Conservation (phyloP, 2,329 filamentous ascomycete species). For the Ophiostoma ulmi region DNA sequence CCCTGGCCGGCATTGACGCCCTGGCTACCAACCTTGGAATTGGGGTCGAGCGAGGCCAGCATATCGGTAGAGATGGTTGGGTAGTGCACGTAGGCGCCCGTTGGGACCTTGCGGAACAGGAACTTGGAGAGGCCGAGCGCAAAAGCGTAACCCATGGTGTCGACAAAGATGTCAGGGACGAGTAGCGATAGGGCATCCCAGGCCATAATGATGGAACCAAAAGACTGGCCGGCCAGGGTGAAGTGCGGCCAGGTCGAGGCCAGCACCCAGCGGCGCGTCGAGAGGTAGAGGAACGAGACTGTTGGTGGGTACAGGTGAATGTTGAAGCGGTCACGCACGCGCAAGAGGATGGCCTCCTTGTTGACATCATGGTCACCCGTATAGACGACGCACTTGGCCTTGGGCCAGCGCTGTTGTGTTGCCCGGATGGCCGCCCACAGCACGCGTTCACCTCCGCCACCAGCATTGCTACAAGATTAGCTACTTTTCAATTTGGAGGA, state of each 20-base stretch:
- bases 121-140: slow-evolving; percentile 75
- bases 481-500: slow-evolving; percentile 21
- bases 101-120: slow-evolving; percentile 75
- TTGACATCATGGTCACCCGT: slow-evolving; percentile 88
- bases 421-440: slow-evolving; percentile 93
- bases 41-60: slow-evolving; percentile 73
- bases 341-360: slow-evolving; percentile 71
- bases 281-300: slow-evolving; percentile 84
- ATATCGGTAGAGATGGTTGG: slow-evolving; percentile 98
- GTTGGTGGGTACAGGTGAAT: slow-evolving; percentile 80
- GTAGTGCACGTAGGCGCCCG: slow-evolving; percentile 93
- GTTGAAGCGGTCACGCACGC: slow-evolving; percentile 83
- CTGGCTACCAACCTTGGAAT: slow-evolving; percentile 52
- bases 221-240: slow-evolving; percentile 86
- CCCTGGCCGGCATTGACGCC: slow-evolving; percentile 83
- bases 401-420: slow-evolving; percentile 83
- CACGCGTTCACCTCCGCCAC: slow-evolving; percentile 90
- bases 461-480: slow-evolving; percentile 65
- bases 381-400: slow-evolving; percentile 85
- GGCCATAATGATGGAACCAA: slow-evolving; percentile 80
- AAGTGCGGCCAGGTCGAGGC: slow-evolving; percentile 85
- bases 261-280: slow-evolving; percentile 79
- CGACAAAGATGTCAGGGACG: slow-evolving; percentile 88
- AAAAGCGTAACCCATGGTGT: slow-evolving; percentile 98
- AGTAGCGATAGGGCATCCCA: slow-evolving; percentile 91